Percentiles rank a stretch among this genome's conserved stretches.
These are phyloP conservation scores for Rhododendron vialii DNA, from an alignment of 148 eudicot species.

Conservation along the genomic window DNA sequence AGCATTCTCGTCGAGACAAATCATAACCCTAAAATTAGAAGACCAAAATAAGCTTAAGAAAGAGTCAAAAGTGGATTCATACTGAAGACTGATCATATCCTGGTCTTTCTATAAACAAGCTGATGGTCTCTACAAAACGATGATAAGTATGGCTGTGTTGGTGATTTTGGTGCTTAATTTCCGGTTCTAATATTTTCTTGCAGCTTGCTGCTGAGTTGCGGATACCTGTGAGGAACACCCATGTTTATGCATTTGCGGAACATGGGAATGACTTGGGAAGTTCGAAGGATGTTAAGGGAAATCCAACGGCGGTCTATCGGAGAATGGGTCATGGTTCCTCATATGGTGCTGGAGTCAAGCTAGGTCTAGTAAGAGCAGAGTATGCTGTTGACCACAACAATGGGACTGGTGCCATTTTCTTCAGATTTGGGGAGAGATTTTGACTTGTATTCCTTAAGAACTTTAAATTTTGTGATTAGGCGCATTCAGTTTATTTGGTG, in stretches of 20 bases:
- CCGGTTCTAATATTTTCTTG: constrained; percentile 14
- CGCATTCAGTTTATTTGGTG: neutral
- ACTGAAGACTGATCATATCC: neutral
- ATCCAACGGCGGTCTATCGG: constrained; percentile 92
- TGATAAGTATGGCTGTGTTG: neutral
- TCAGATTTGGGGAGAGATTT: constrained; percentile 96
- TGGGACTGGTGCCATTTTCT: constrained; percentile 82
- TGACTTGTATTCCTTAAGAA: constrained; percentile 20
- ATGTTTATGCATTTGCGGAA: constrained; percentile 76
- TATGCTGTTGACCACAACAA: constrained; percentile 92
- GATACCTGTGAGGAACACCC: constrained; percentile 77
- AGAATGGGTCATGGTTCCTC: constrained; percentile 94
- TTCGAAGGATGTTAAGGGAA: constrained; percentile 90
- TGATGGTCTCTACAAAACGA: neutral
- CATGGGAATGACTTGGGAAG: constrained; percentile 95
- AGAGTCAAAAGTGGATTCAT: neutral
- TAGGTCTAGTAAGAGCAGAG: constrained; percentile 88
- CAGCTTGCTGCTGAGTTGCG: constrained; percentile 94
- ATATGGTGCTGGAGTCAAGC: constrained; percentile 81
- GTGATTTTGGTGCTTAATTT: neutral
- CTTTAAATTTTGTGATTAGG: constrained; percentile 11
- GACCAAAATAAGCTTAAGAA: neutral
- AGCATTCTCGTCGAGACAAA: neutral
- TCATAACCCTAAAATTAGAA: neutral
- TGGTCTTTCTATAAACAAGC: neutral